Evolutionary conservation across 1,284 basidiomycete genomes (phyloP), one percentile per base, ranked within the genome.

Genomic region (Peniophora sp.): DNA sequence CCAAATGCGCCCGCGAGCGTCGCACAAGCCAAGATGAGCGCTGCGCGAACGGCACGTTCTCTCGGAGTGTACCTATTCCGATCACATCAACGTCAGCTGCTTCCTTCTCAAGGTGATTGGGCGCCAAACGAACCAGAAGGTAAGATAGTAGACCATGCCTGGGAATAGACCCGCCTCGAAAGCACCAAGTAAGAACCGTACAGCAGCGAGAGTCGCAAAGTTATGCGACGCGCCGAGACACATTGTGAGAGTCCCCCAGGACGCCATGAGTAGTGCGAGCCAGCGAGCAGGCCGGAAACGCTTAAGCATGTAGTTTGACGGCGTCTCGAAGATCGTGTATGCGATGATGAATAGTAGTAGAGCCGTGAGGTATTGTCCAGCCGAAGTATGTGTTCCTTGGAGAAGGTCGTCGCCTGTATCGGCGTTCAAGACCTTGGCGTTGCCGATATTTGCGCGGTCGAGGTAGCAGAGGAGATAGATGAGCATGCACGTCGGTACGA

Each of bases 1-100:
- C 72, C 72, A 47, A 74, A 74, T 2, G 73, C 73, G 43, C 72
- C 71, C 0, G 67, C 66, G 18, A 72, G 63, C 10, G 70, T 68
- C n/a, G 67, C 65, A 41, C 66, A 67, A 10, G 68, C 67, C 14
- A 68, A 57, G 34, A 70, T 70, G 32, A 70, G 55, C 12, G 68
- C 66, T n/a, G 66, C 61, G 24, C 69, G 63, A 27, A 70, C 52
- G 14, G 68, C 69, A 17, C 70, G 67, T 58, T 72, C 70, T 12
- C 69, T 64, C 18, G 65, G 66, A 20, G 62, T 65, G 54, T 68
- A 69, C 69, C 69, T 45, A 12, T 6, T 20, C 37, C 37, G 34
- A 36, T n/a, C 34, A 10, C 10, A 10, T n/a, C 8, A n/a, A 15
- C 15, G 37, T 20, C 27, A 32, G 27, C 27, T 32, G 27, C 27